Conservation (phyloP, 2,329 filamentous ascomycete genomes). For the Rhexocercosporidium sp. region DNA sequence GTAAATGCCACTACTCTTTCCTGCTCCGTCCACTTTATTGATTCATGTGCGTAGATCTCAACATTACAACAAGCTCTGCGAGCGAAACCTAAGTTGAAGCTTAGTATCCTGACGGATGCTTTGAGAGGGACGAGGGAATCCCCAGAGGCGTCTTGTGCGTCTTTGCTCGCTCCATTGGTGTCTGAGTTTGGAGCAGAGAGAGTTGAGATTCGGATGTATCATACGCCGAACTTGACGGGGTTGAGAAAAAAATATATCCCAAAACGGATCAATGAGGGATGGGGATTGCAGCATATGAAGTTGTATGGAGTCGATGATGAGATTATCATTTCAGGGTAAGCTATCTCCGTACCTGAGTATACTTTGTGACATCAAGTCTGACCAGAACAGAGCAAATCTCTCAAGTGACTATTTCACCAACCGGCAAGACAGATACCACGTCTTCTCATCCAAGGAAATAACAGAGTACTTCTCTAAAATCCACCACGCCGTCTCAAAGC, state of each 20-base stretch:
- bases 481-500: conserved; percentile 75
- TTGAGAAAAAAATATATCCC: conserved; percentile 83
- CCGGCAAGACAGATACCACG: conserved; percentile 90
- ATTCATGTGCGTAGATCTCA: conserved; percentile 60
- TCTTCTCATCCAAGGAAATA: conserved; percentile 80
- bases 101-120: conserved; percentile 91
- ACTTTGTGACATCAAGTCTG: conserved; percentile 14
- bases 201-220: conserved; percentile 96
- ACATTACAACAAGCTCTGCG: conserved; percentile 77
- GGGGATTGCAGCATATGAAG: conserved; percentile 99
- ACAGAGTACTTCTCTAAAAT: conserved; percentile 83
- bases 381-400: conserved; percentile 71
- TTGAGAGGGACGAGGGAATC: conserved; percentile 90
- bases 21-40: conserved; percentile 19
- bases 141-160: conserved; percentile 84
- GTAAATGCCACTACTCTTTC: conserved; percentile 47
- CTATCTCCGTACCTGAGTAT: not conserved
- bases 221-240: conserved; percentile 93
- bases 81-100: conserved; percentile 73
- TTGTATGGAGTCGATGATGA: conserved; percentile 95
- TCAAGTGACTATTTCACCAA: conserved; percentile 96
- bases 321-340: conserved; percentile 87
- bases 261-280: conserved; percentile 93
- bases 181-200: conserved; percentile 81
- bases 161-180: conserved; percentile 83